Percentiles rank a stretch among this genome's conserved stretches.
phyloP scores from a whole-genome alignment of 1,284 basidiomycete species.

The Ganoderma meredithae region DNA sequence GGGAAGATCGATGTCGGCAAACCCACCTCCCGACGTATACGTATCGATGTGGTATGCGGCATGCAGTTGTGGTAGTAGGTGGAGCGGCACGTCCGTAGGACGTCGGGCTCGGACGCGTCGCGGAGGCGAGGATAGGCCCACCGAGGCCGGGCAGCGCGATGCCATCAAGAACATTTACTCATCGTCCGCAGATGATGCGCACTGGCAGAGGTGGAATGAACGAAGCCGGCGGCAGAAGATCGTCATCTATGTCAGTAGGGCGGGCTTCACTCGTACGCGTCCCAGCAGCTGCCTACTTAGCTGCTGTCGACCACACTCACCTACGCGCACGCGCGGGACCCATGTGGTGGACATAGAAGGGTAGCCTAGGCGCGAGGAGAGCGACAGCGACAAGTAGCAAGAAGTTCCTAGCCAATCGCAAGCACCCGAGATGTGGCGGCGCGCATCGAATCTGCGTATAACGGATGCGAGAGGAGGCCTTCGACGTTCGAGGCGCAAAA shows the following conservation, averaged over 20 bases:
- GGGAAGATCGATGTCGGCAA: neutral
- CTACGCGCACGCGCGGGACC: neutral
- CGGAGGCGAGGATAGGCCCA: neutral
- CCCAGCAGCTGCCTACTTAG: neutral
- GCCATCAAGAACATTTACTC: neutral
- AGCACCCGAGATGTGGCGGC: constrained; percentile 5
- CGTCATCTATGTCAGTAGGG: too few species aligned
- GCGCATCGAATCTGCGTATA: constrained; percentile 1
- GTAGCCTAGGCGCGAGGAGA: neutral
- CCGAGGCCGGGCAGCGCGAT: neutral
- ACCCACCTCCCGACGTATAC: neutral
- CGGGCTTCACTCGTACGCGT: neutral
- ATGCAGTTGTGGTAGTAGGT: neutral
- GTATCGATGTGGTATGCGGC: neutral
- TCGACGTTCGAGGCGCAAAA: neutral
- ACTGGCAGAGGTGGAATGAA: neutral
- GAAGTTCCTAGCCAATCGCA: too few species aligned
- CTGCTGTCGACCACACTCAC: neutral
- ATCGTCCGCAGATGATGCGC: neutral
- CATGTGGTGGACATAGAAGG: neutral
- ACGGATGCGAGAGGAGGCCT: neutral
- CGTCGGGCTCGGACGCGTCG: neutral
- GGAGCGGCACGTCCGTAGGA: neutral
- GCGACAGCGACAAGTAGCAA: neutral
- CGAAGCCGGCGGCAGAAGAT: neutral